phyloP scores from a whole-genome alignment of 768 basidiomycete genomes.

The Boletus coccyginus region DNA sequence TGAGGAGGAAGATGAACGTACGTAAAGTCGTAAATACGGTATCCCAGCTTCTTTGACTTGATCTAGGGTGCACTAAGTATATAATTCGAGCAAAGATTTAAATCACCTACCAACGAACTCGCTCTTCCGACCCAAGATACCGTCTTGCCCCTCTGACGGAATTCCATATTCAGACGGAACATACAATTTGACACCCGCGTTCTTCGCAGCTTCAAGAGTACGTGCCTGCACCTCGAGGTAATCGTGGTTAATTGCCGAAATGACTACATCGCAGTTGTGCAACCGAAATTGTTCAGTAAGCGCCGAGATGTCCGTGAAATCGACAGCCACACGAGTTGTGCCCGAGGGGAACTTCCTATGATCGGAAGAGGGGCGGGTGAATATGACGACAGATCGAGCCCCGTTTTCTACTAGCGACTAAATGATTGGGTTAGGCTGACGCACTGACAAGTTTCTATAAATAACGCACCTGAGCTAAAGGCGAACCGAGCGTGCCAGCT shows the following conservation, averaged over 20 bases:
- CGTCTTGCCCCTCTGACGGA: constrained; percentile 20
- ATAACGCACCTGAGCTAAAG: constrained; percentile 7
- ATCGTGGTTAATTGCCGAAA: constrained; percentile 25
- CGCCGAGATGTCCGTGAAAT: constrained; percentile 8
- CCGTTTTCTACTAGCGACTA: constrained; percentile 11
- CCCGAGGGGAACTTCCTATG: constrained; percentile 10
- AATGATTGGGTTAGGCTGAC: not conserved
- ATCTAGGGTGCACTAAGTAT: not conserved
- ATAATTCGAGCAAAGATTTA: not conserved
- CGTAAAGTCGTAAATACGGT: constrained; percentile 21
- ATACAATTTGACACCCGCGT: constrained; percentile 27
- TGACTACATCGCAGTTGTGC: constrained; percentile 25
- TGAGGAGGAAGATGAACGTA: constrained; percentile 3
- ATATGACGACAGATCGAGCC: constrained; percentile 8
- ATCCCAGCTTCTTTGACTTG: constrained; percentile 14
- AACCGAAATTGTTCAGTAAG: constrained; percentile 12
- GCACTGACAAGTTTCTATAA: not conserved
- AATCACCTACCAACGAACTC: constrained; percentile 14
- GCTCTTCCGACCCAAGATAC: constrained; percentile 16
- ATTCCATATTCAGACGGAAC: constrained; percentile 31
- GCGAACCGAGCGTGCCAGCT: constrained; percentile 13
- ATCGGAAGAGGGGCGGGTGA: constrained; percentile 12
- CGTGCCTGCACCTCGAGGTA: constrained; percentile 18
- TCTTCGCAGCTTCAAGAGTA: constrained; percentile 30
- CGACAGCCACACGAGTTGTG: constrained; percentile 6